Evolutionary conservation across 306 rosid species (phyloP).

Genomic region (Ziziphus jujuba): DNA sequence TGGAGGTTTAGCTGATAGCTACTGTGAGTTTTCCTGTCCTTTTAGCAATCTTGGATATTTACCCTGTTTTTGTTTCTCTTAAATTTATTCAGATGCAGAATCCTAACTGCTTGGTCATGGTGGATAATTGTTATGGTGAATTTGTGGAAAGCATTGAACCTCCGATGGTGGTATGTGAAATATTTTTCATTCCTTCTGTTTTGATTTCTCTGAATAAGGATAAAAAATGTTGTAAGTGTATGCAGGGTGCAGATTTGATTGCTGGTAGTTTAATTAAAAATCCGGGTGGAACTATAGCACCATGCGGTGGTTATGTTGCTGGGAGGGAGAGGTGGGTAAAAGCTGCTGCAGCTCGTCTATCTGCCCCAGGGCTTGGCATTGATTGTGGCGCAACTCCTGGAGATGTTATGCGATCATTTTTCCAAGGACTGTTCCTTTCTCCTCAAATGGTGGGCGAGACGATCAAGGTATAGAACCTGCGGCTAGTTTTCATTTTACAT

Average conservation of each 20-base stretch:
- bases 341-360: conserved; percentile 91
- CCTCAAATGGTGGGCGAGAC: conserved; percentile 99
- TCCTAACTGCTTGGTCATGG: conserved; percentile 84
- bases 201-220: conserved; percentile 6
- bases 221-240: conserved; percentile 21
- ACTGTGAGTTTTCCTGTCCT: neutral
- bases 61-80: neutral
- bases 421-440: conserved; percentile 93
- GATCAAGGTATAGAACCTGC: conserved; percentile 61
- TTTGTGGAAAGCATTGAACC: conserved; percentile 92
- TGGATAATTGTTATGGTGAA: conserved; percentile 96
- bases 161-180: conserved; percentile 75
- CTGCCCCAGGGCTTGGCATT: conserved; percentile 90
- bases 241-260: conserved; percentile 90
- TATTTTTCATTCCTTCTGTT: conserved; percentile 22
- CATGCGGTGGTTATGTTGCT: conserved; percentile 95
- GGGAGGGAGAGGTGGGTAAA: conserved; percentile 69
- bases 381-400: conserved; percentile 94
- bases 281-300: conserved; percentile 94
- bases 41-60: neutral
- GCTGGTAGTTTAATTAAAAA: conserved; percentile 95
- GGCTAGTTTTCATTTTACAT: conserved; percentile 14
- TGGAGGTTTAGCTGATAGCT: neutral
- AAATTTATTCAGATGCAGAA: conserved; percentile 63
- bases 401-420: conserved; percentile 77